Base-by-base conservation (phyloP, 2,329 filamentous ascomycete species). In the Aspergillus latus region DNA sequence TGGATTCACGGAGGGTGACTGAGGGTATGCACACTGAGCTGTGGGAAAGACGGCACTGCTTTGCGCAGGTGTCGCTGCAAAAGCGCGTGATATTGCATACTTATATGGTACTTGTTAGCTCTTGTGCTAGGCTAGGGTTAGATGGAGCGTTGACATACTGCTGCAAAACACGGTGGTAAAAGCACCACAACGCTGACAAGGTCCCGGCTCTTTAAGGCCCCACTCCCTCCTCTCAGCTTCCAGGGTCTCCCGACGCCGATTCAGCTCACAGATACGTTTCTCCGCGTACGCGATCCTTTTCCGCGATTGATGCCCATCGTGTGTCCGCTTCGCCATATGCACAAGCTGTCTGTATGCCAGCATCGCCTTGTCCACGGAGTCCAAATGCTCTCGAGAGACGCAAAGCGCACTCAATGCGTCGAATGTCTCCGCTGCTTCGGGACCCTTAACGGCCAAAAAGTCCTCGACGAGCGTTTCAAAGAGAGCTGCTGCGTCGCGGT, bases 341-440 rank as follows among this genome's bases (percentile, higher is more conserved):
- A 69, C 57, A 8, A 70, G 61, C 34, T 68, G 65, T 9, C 64
- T 61, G 44, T 70, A 70, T 7, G 67, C 62, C 5, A 67, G 62
- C 9, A 69, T 67, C 2, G 68, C 68, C 46, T 68, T 64, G 28
- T 70, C 68, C 7, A 68, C 44, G 7, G 60, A 63, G 15, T 67
- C 68, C 9, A 69, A 64, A 21, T 69, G 64, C 15, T 70, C 67
- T 10, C 61, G 55, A 6, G 65, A 65, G 4, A 69, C 64, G 46
- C 67, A 69, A 4, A 70, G 59, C 6, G 66, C 66, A 43, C 66
- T 70, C 9, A 70, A 63, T 1, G 68, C 67, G 51, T 69, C 64
- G 32, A 67, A 69, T 5, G 66, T 68, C 29, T 70, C 68, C 1
- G 61, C 52, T 3, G 66, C 66, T 45, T 69, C 64, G 2, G 60